Evolutionary conservation across 179 eudicot species (phyloP).

Genomic region (Vitellaria paradoxa): DNA sequence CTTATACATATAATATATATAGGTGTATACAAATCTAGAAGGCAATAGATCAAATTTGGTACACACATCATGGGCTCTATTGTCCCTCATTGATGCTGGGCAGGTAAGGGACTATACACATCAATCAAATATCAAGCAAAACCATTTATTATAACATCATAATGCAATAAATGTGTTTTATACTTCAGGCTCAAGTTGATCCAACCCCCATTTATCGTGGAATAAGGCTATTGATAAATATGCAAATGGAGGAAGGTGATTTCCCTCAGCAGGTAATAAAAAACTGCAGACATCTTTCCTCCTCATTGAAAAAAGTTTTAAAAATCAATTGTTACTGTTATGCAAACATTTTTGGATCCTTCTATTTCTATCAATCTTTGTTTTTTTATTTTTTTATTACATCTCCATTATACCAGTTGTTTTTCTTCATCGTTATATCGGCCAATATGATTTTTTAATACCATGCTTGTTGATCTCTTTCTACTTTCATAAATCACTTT

Average conservation of each 20-base stretch:
- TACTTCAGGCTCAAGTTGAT: slow-evolving; percentile 40
- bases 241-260: slow-evolving; percentile 59
- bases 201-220: slow-evolving; percentile 43
- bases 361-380: too few species aligned
- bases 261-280: slow-evolving; percentile 58
- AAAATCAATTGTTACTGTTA: too few species aligned
- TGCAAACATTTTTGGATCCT: too few species aligned
- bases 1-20: not conserved
- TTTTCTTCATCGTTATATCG: too few species aligned
- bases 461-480: not conserved
- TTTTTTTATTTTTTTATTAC: too few species aligned
- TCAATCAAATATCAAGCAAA: too few species aligned
- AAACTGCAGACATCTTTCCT: too few species aligned
- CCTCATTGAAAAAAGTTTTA: too few species aligned
- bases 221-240: slow-evolving; percentile 39
- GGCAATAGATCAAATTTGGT: slow-evolving; percentile 55
- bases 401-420: too few species aligned
- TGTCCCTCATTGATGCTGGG: slow-evolving; percentile 59
- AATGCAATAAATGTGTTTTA: not conserved
- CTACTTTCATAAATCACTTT: not conserved
- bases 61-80: slow-evolving; percentile 63
- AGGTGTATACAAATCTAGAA: slow-evolving; percentile 51
- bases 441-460: too few species aligned
- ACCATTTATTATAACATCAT: too few species aligned
- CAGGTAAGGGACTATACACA: slow-evolving; percentile 18